Percentiles rank a stretch among this genome's conserved stretches.
These are phyloP conservation scores for Neoboletus brunneissimus DNA, from an alignment of 768 basidiomycete genomes.

Conservation along the genomic window DNA sequence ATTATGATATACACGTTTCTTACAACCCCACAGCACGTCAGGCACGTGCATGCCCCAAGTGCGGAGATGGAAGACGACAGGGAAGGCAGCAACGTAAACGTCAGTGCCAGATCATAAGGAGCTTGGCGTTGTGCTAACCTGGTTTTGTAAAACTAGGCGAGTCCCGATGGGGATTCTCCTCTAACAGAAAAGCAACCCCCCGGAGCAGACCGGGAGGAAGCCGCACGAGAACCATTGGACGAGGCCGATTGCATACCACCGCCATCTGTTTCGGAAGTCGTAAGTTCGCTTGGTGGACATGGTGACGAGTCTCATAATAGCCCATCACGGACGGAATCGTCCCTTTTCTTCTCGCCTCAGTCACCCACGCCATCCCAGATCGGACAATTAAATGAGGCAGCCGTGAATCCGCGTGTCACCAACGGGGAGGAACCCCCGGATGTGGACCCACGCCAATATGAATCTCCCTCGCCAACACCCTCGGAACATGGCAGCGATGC, in stretches of 20 bases:
- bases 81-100: background rate
- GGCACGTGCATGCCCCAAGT: slow-evolving; percentile 6
- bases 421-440: background rate
- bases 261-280: background rate
- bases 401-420: background rate
- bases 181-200: background rate
- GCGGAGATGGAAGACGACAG: slow-evolving; percentile 1
- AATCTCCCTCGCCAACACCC: slow-evolving; percentile 25
- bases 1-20: slow-evolving; percentile 1
- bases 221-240: background rate
- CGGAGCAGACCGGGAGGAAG: background rate
- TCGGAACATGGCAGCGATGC: slow-evolving; percentile 28
- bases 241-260: background rate
- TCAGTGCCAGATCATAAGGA: background rate
- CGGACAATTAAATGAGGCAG: background rate
- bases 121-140: slow-evolving; percentile 2
- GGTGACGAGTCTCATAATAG: background rate
- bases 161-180: background rate
- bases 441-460: background rate
- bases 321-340: background rate
- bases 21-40: slow-evolving; percentile 21
- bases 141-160: slow-evolving; percentile 3
- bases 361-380: background rate
- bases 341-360: background rate
- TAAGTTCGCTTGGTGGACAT: background rate